These are phyloP conservation scores for Claviceps quebecensis DNA, from an alignment of 2,329 filamentous ascomycete species.

Conservation along the genomic window DNA sequence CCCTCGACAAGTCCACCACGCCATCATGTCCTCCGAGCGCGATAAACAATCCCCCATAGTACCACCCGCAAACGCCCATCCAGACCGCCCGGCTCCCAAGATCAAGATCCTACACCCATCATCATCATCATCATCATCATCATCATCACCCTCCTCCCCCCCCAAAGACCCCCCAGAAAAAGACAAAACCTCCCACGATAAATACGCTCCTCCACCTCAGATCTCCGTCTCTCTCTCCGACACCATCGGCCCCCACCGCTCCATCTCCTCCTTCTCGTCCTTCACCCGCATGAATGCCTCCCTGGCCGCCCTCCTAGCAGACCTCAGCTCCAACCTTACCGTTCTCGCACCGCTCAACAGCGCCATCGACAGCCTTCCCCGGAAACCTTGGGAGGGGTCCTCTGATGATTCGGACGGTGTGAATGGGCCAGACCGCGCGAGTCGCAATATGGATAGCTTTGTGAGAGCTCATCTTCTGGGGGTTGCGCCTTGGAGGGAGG, in stretches of 20 bases:
- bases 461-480: slow-evolving; percentile 67
- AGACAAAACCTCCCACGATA: slow-evolving; percentile 11
- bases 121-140: too few relatives aligned
- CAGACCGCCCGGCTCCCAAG: slow-evolving; percentile 1
- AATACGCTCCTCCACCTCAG: slow-evolving; percentile 5
- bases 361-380: slow-evolving; percentile 60
- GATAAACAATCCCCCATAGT: neutral
- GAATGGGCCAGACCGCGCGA: slow-evolving; percentile 62
- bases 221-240: slow-evolving; percentile 61
- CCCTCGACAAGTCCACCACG: neutral
- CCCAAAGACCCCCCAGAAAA: slow-evolving; percentile 4
- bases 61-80: neutral
- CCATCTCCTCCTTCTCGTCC: slow-evolving; percentile 72
- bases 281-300: slow-evolving; percentile 62
- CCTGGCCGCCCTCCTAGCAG: slow-evolving; percentile 55
- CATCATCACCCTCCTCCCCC: neutral
- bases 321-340: slow-evolving; percentile 56
- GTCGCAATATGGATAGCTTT: slow-evolving; percentile 62
- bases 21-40: neutral
- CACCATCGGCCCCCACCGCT: slow-evolving; percentile 64
- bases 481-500: slow-evolving; percentile 59
- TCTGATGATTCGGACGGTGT: slow-evolving; percentile 50
- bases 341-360: slow-evolving; percentile 79
- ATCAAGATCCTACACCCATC: slow-evolving; percentile 3
- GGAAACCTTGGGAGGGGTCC: slow-evolving; percentile 77